Conservation (phyloP, 202 grass and related monocot species). For the Schoenoplectus triqueter region DNA sequence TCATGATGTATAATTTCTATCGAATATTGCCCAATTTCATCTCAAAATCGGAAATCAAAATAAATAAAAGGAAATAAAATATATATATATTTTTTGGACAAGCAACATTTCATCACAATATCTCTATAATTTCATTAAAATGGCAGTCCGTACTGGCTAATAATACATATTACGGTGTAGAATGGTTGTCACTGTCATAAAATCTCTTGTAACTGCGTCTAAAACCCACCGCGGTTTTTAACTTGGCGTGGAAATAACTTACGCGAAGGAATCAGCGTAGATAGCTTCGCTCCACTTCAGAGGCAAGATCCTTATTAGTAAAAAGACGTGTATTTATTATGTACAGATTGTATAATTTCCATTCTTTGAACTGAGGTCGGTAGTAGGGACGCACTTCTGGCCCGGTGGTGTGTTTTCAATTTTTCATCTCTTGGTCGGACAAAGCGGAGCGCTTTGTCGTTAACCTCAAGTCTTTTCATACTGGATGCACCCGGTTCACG, state of each 20-base stretch:
- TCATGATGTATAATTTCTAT: not conserved
- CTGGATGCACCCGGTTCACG: not conserved
- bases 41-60: not conserved
- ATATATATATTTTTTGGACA: not conserved
- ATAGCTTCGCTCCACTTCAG: not conserved
- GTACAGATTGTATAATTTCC: not conserved
- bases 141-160: not conserved
- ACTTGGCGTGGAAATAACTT: not conserved
- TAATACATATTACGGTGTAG: not conserved
- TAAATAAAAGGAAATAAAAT: not conserved
- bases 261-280: not conserved
- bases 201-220: not conserved
- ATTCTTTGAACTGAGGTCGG: not conserved
- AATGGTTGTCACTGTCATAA: too few species aligned
- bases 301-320: not conserved
- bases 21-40: not conserved
- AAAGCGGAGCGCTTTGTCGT: constrained; percentile 35
- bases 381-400: too few species aligned
- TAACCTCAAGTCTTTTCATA: not conserved
- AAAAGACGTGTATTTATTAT: not conserved
- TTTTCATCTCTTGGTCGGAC: constrained; percentile 24
- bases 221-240: not conserved
- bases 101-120: not conserved
- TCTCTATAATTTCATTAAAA: constrained; percentile 6
- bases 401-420: not conserved